Percentiles rank a stretch among this genome's conserved stretches.
Evolutionary conservation across 2,329 filamentous ascomycete genomes (phyloP).

Genomic region (Stagonosporopsis rhizophila): DNA sequence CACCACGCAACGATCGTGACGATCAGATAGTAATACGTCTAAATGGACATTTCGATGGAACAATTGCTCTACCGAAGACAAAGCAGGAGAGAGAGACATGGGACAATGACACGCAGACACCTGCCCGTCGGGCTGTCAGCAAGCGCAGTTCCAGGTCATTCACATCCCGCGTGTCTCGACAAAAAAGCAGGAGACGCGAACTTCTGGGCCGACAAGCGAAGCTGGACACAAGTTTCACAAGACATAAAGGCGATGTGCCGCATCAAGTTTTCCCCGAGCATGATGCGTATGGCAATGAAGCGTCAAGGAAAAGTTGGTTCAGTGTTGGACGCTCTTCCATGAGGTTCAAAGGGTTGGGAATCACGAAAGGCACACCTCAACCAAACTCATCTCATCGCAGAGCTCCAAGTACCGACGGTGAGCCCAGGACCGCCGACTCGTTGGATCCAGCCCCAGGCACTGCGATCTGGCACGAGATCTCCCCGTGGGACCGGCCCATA

Average conservation of each 20-base stretch:
- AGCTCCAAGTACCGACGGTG: slow-evolving; percentile 26
- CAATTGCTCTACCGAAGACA: slow-evolving; percentile 26
- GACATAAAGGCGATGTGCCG: slow-evolving; percentile 54
- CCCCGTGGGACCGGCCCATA: slow-evolving; percentile 74
- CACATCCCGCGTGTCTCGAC: slow-evolving; percentile 46
- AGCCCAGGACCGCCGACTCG: slow-evolving; percentile 40
- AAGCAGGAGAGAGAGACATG: slow-evolving; percentile 26
- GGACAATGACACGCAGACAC: slow-evolving; percentile 37
- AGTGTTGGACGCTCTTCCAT: slow-evolving; percentile 36
- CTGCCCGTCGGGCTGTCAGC: slow-evolving; percentile 36
- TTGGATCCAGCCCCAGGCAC: slow-evolving; percentile 38
- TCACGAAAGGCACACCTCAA: slow-evolving; percentile 45
- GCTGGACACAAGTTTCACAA: slow-evolving; percentile 72
- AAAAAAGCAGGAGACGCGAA: slow-evolving; percentile 67
- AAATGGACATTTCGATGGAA: slow-evolving; percentile 31
- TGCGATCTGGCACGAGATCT: slow-evolving; percentile 60
- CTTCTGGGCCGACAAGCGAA: slow-evolving; percentile 64
- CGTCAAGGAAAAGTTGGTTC: slow-evolving; percentile 42
- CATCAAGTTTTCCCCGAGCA: slow-evolving; percentile 53
- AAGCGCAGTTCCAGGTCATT: slow-evolving; percentile 46
- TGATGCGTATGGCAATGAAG: slow-evolving; percentile 28
- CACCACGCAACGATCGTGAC: slow-evolving; percentile 21
- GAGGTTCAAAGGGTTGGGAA: slow-evolving; percentile 44
- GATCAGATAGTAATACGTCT: slow-evolving; percentile 40
- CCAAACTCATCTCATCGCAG: slow-evolving; percentile 29